Conservation (phyloP, 805 yeast species). For the Wickerhamiella sorbophila region DNA sequence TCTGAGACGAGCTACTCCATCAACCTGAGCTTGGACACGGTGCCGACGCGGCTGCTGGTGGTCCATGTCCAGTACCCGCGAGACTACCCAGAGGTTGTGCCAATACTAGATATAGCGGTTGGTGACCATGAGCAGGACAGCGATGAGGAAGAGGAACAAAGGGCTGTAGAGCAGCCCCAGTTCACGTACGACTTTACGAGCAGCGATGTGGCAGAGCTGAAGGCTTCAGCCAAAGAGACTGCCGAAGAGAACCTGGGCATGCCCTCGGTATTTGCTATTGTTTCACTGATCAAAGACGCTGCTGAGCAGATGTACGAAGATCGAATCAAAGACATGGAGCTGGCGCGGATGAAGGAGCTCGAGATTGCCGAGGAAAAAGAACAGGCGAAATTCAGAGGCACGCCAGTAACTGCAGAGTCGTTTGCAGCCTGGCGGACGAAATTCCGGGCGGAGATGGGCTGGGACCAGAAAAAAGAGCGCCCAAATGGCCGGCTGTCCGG, state of each 20-base stretch:
- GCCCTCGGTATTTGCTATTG: slow-evolving; percentile 76
- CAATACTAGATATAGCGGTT: slow-evolving; percentile 29
- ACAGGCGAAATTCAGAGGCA: slow-evolving; percentile 81
- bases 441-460: slow-evolving; percentile 61
- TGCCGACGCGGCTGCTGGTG: slow-evolving; percentile 41
- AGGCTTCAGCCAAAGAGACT: slow-evolving; percentile 17
- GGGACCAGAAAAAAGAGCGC: slow-evolving; percentile 41
- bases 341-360: slow-evolving; percentile 42
- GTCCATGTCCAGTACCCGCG: slow-evolving; percentile 61
- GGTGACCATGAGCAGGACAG: slow-evolving; percentile 27
- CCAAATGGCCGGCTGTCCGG: slow-evolving; percentile 73
- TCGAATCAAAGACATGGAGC: slow-evolving; percentile 42
- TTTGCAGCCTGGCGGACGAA: slow-evolving; percentile 55
- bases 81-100: slow-evolving; percentile 63
- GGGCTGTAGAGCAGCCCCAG: slow-evolving; percentile 26
- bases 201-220: slow-evolving; percentile 21
- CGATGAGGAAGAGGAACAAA: slow-evolving; percentile 36
- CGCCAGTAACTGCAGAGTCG: slow-evolving; percentile 71
- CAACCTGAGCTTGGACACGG: slow-evolving; percentile 50
- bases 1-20: slow-evolving; percentile 41
- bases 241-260: slow-evolving; percentile 76
- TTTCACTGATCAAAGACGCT: slow-evolving; percentile 63
- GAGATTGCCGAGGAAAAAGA: slow-evolving; percentile 62
- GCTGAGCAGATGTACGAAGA: slow-evolving; percentile 55
- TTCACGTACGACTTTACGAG: slow-evolving; percentile 33